Conservation (phyloP, 768 basidiomycete genomes). For the Mycena rosella region DNA sequence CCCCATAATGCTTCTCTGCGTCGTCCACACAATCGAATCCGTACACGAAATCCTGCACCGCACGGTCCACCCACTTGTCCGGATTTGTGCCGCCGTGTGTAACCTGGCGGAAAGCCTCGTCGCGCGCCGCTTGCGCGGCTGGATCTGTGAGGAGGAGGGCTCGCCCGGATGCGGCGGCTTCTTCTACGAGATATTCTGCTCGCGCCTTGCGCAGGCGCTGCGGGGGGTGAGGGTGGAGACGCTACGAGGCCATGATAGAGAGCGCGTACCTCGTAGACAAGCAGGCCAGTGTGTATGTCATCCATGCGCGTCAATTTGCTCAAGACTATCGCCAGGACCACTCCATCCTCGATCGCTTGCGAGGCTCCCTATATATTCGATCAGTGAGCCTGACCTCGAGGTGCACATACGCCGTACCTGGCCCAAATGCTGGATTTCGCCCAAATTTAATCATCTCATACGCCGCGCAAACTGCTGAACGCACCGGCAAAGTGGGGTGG, state of each 20-base stretch:
- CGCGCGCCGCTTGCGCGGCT: slow-evolving; percentile 36
- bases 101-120: slow-evolving; percentile 38
- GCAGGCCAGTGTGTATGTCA: slow-evolving; percentile 33
- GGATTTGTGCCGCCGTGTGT: slow-evolving; percentile 38
- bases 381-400: no score
- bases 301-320: slow-evolving; percentile 19
- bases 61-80: slow-evolving; percentile 37
- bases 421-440: slow-evolving; percentile 19
- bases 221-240: not conserved
- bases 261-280: slow-evolving; percentile 35
- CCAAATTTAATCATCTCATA: not conserved
- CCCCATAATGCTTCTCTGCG: slow-evolving; percentile 30
- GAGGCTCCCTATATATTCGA: slow-evolving; percentile 50
- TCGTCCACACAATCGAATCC: slow-evolving; percentile 38
- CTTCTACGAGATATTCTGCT: slow-evolving; percentile 36
- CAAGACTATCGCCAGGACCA: slow-evolving; percentile 48
- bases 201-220: slow-evolving; percentile 39
- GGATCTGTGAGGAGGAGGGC: slow-evolving; percentile 35
- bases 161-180: slow-evolving; percentile 37
- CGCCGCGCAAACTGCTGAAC: not conserved
- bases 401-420: no score
- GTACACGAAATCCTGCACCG: slow-evolving; percentile 41
- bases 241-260: no score
- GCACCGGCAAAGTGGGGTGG: slow-evolving; percentile 43
- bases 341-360: slow-evolving; percentile 57